Evolutionary conservation across 768 basidiomycete genomes (phyloP).

Genomic region (Hygrophoropsis aurantiaca): DNA sequence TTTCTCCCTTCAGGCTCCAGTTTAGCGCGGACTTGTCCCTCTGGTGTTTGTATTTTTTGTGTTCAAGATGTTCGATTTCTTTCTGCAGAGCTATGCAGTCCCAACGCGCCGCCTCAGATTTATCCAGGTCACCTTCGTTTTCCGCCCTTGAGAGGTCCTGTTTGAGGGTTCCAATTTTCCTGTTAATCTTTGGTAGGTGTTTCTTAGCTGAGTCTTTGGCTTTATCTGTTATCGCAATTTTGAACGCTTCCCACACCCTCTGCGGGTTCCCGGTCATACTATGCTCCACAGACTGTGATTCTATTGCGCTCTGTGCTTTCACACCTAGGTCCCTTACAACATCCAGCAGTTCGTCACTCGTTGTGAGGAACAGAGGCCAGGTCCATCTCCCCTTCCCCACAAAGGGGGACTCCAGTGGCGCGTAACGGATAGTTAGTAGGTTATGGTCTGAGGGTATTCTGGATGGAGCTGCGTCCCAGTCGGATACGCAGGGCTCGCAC

Average conservation of each 20-base stretch:
- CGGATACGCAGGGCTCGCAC: too few species aligned
- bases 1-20: not conserved
- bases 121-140: not conserved
- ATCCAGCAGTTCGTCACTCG: too few species aligned
- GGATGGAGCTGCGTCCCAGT: too few species aligned
- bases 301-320: not conserved
- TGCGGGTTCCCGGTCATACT: too few species aligned
- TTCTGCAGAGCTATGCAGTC: not conserved
- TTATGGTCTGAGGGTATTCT: not conserved
- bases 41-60: not conserved
- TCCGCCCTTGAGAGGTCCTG: not conserved
- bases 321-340: too few species aligned
- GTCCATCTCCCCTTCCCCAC: constrained; percentile 10
- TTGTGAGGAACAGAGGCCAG: not conserved
- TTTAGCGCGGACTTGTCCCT: not conserved
- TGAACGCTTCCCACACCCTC: constrained; percentile 8
- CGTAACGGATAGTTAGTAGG: not conserved
- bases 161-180: not conserved
- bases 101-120: too few species aligned
- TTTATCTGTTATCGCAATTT: not conserved
- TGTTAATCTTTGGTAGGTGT: not conserved
- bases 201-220: constrained; percentile 4
- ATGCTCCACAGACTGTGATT: too few species aligned
- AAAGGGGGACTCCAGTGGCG: not conserved
- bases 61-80: constrained; percentile 3